phyloP scores from a whole-genome alignment of 2,329 filamentous ascomycete species.

The Alternaria sp. region DNA sequence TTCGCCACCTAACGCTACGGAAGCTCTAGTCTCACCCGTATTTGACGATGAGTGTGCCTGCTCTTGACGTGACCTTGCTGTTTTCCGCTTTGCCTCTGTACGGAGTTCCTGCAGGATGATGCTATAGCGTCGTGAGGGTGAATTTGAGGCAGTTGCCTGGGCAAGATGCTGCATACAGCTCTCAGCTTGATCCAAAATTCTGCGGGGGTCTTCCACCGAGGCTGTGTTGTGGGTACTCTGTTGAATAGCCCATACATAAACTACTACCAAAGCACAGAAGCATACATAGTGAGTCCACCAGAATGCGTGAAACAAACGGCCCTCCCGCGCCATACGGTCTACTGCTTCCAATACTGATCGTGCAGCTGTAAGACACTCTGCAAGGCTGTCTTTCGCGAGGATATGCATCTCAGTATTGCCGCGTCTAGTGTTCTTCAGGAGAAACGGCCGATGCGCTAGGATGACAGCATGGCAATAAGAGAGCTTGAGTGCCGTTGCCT shows the following conservation, averaged over 20 bases:
- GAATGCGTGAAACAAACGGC: slow-evolving; percentile 54
- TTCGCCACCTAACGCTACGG: no score
- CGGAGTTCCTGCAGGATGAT: slow-evolving; percentile 60
- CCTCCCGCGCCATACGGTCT: slow-evolving; percentile 51
- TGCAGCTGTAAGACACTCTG: slow-evolving; percentile 56
- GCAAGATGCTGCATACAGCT: slow-evolving; percentile 58
- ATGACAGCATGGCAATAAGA: slow-evolving; percentile 49
- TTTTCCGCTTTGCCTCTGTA: slow-evolving; percentile 48
- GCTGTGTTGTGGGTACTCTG: slow-evolving; percentile 24
- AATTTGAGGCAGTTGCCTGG: slow-evolving; percentile 57
- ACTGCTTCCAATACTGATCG: slow-evolving; percentile 50
- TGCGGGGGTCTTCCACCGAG: slow-evolving; percentile 16
- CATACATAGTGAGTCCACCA: slow-evolving; percentile 62
- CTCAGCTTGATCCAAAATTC: slow-evolving; percentile 56
- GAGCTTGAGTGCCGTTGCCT: slow-evolving; percentile 43
- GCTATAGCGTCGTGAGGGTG: slow-evolving; percentile 58
- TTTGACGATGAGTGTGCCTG: not conserved
- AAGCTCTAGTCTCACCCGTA: not conserved
- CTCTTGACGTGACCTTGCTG: slow-evolving; percentile 20
- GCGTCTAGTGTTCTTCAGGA: slow-evolving; percentile 30
- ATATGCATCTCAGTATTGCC: slow-evolving; percentile 29
- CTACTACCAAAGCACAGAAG: slow-evolving; percentile 59
- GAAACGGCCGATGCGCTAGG: slow-evolving; percentile 46
- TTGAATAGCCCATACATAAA: slow-evolving; percentile 61
- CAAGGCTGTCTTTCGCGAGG: slow-evolving; percentile 51